A percentile compares a stretch with the other conserved stretches of the same genome.
These are phyloP conservation scores for Hortiboletus rubellus DNA, from an alignment of 1,284 basidiomycete species.

Conservation along the genomic window DNA sequence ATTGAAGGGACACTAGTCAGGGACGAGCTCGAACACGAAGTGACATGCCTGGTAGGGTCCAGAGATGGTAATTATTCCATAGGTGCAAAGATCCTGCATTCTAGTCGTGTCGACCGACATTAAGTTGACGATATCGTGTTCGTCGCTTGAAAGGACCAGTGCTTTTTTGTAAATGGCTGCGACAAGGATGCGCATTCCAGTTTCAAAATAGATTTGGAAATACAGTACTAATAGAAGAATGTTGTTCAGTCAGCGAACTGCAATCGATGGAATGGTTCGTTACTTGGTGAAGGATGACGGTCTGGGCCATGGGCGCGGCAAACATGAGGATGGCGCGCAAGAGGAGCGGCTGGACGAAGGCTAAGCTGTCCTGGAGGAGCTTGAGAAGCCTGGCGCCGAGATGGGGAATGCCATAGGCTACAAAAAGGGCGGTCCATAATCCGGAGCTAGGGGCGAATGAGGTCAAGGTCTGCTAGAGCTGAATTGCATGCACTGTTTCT, in stretches of 20 bases:
- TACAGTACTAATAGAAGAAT: conserved; percentile 55
- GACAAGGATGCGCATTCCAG: conserved; percentile 90
- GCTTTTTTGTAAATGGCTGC: conserved; percentile 87
- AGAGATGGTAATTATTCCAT: conserved; percentile 69
- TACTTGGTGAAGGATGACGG: conserved; percentile 84
- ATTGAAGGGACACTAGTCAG: background rate
- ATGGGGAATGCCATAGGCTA: conserved; percentile 82
- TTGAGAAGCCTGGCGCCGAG: conserved; percentile 69
- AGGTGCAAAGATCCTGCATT: conserved; percentile 86
- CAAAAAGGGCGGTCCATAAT: conserved; percentile 71
- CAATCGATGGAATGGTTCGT: conserved; percentile 3
- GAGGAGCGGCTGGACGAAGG: conserved; percentile 89
- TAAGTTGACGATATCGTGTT: conserved; percentile 90
- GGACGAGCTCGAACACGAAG: background rate
- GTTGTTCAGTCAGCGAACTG: background rate
- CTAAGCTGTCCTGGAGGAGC: conserved; percentile 74
- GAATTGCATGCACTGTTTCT: conserved; percentile 51
- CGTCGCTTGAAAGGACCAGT: conserved; percentile 82
- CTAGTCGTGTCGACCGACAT: conserved; percentile 88
- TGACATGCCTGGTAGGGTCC: conserved; percentile 64
- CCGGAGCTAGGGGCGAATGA: conserved; percentile 34
- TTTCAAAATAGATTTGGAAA: conserved; percentile 79
- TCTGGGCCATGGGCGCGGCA: conserved; percentile 71
- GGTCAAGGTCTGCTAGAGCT: background rate
- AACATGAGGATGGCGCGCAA: conserved; percentile 85